These are phyloP conservation scores for Glycyrrhiza uralensis DNA, from an alignment of 306 rosid genomes.

Conservation along the genomic window DNA sequence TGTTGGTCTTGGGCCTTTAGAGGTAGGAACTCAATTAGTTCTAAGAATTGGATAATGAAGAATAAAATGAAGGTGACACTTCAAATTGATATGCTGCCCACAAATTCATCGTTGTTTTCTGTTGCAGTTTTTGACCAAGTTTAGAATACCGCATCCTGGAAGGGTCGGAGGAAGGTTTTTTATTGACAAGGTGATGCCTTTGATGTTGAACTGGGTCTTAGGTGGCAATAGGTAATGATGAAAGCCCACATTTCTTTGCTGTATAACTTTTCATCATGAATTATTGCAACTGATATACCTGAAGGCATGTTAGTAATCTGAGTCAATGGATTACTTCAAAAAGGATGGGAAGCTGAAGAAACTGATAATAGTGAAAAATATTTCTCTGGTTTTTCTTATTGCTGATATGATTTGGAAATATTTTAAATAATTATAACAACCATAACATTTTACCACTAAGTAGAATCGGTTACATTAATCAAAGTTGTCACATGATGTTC, in stretches of 20 bases:
- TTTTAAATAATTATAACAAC: too few species aligned
- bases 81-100: not conserved
- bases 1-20: slow-evolving; percentile 90
- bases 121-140: slow-evolving; percentile 82
- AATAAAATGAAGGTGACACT: slow-evolving; percentile 12
- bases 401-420: not conserved
- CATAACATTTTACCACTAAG: too few species aligned
- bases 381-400: slow-evolving; percentile 6
- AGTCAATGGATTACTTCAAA: not conserved
- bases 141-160: slow-evolving; percentile 95
- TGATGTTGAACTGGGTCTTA: slow-evolving; percentile 94
- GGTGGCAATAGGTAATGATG: slow-evolving; percentile 83
- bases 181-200: slow-evolving; percentile 72
- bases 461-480: too few species aligned
- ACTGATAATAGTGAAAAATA: not conserved
- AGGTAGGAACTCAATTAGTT: slow-evolving; percentile 47
- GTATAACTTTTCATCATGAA: not conserved
- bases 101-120: slow-evolving; percentile 10
- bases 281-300: not conserved
- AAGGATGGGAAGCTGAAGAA: slow-evolving; percentile 6
- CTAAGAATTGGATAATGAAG: not conserved
- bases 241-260: slow-evolving; percentile 19
- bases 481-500: too few species aligned
- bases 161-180: slow-evolving; percentile 83
- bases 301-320: not conserved